These are phyloP conservation scores for Emmonsia crescens DNA, from an alignment of 2,329 filamentous ascomycete genomes.

Conservation along the genomic window DNA sequence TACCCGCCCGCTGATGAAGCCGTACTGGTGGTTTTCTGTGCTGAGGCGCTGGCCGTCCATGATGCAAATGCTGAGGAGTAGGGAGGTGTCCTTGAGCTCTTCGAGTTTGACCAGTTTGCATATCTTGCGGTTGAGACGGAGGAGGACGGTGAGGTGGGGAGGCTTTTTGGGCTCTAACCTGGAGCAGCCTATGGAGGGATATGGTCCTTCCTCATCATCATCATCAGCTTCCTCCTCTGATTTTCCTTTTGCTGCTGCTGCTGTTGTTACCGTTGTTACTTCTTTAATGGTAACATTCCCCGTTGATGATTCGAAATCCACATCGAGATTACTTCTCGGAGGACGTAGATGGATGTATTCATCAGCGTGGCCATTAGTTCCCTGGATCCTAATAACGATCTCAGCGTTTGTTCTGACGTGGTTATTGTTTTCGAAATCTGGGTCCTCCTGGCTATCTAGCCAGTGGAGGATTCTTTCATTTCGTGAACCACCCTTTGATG, in stretches of 20 bases:
- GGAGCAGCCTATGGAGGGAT: background rate
- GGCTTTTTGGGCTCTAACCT: too few species aligned
- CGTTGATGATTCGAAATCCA: background rate
- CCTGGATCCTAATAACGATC: background rate
- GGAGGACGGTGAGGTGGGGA: constrained; percentile 1
- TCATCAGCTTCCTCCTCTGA: background rate
- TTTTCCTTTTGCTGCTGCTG: background rate
- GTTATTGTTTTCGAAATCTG: background rate
- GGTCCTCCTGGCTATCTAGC: background rate
- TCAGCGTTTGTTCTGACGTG: background rate
- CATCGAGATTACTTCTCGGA: background rate
- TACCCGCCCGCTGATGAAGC: constrained; percentile 12
- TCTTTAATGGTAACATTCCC: constrained; percentile 1
- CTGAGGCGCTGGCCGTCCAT: constrained; percentile 13
- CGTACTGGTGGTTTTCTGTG: constrained; percentile 14
- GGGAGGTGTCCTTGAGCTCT: constrained; percentile 20
- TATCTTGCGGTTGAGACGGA: constrained; percentile 14
- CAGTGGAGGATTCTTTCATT: background rate
- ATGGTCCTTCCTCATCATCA: background rate
- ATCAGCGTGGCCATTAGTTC: background rate
- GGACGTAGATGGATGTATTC: background rate
- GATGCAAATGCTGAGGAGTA: constrained; percentile 18
- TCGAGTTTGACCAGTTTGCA: constrained; percentile 20
- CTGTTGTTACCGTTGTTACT: background rate
- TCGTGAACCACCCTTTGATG: background rate